These are phyloP conservation scores for Candida khao-thaluensis DNA, from an alignment of 805 yeast genomes.

Conservation along the genomic window DNA sequence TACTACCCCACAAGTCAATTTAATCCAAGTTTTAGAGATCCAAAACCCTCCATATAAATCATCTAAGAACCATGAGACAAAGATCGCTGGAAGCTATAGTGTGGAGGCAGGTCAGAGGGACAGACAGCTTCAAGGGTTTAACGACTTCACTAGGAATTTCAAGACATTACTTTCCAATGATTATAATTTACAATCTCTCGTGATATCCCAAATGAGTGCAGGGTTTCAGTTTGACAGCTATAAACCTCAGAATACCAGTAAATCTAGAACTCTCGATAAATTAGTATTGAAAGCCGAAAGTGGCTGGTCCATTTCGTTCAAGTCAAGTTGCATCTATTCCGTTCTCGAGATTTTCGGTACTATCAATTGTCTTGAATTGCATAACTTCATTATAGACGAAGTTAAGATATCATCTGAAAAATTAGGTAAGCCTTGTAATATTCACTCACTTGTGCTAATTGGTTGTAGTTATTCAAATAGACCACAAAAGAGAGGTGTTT, in stretches of 20 bases:
- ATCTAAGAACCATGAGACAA: conserved; percentile 21
- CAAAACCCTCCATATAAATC: conserved; percentile 33
- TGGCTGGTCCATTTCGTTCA: conserved; percentile 55
- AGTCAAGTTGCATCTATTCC: conserved; percentile 43
- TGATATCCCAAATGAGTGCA: conserved; percentile 48
- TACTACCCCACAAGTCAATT: conserved; percentile 31
- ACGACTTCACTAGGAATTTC: conserved; percentile 28
- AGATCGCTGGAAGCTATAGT: conserved; percentile 38
- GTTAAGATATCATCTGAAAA: conserved; percentile 17
- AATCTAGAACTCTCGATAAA: conserved; percentile 26
- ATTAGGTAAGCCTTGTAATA: conserved; percentile 7
- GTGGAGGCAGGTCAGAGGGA: conserved; percentile 24
- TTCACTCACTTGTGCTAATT: conserved; percentile 18
- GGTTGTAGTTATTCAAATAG: conserved; percentile 23
- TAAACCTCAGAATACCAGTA: conserved; percentile 8
- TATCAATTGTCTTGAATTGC: conserved; percentile 43
- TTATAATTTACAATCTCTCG: conserved; percentile 44
- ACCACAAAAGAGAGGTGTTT: conserved; percentile 15
- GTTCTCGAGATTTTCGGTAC: conserved; percentile 40
- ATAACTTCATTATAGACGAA: conserved; percentile 50
- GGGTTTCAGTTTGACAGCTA: conserved; percentile 39
- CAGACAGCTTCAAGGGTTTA: conserved; percentile 19
- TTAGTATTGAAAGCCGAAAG: conserved; percentile 42
- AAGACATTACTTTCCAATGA: conserved; percentile 29
- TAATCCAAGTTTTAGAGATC: conserved; percentile 27